A percentile compares a stretch with the other conserved stretches of the same genome.
These are phyloP conservation scores for Colletotrichum horii DNA, from an alignment of 2,329 filamentous ascomycete genomes.

Conservation along the genomic window DNA sequence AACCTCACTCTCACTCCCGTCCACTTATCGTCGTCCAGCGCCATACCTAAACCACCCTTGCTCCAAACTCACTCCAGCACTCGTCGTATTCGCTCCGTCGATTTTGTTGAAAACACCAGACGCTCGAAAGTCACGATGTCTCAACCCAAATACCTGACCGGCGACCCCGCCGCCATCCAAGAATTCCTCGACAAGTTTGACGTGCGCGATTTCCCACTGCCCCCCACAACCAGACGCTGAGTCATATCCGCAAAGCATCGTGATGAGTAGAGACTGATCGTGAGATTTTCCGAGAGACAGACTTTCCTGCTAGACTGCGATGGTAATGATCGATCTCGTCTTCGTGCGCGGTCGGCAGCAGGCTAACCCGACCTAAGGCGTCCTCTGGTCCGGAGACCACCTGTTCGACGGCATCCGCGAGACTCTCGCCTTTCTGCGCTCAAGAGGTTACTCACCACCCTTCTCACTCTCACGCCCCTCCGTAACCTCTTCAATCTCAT, in stretches of 20 bases:
- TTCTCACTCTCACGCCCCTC: conserved; percentile 5
- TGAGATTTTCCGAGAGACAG: conserved; percentile 56
- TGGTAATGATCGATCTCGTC: conserved; percentile 59
- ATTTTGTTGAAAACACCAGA: conserved; percentile 2
- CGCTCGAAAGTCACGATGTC: conserved; percentile 31
- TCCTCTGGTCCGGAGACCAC: conserved; percentile 95
- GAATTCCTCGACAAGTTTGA: conserved; percentile 92
- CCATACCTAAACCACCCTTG: not conserved
- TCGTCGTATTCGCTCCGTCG: not conserved
- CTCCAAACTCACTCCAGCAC: conserved; percentile 3
- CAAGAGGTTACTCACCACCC: conserved; percentile 64
- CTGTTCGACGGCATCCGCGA: conserved; percentile 86
- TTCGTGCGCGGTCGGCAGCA: not conserved
- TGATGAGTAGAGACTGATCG: conserved; percentile 18
- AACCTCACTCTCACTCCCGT: conserved; percentile 4
- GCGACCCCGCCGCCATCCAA: conserved; percentile 76
- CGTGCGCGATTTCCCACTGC: conserved; percentile 62
- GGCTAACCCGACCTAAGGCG: conserved; percentile 61
- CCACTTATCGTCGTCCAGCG: not conserved
- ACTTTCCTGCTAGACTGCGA: conserved; percentile 93
- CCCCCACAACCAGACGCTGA: not conserved
- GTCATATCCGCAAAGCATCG: conserved; percentile 5
- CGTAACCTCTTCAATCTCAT: not conserved
- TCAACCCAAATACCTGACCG: conserved; percentile 72
- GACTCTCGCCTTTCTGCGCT: conserved; percentile 82